phyloP scores from a whole-genome alignment of 176 grass and related monocot genomes.

The Canna indica region DNA sequence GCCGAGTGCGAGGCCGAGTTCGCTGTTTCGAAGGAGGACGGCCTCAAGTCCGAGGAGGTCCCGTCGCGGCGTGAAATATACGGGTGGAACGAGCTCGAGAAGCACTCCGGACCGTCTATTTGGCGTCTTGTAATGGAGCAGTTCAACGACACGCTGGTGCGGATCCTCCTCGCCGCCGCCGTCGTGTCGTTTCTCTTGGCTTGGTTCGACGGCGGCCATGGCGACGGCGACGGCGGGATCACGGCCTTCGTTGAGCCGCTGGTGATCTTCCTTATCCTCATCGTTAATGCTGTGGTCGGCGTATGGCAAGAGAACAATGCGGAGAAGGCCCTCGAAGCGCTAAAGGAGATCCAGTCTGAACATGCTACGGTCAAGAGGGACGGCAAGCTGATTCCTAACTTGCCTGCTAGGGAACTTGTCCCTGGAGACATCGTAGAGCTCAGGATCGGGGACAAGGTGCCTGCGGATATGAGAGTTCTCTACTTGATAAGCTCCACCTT shows the following conservation, averaged over 20 bases:
- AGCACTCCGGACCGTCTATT: conserved; percentile 18
- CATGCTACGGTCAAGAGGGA: conserved; percentile 17
- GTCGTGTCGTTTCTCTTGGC: conserved; percentile 27
- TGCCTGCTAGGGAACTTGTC: conserved; percentile 24
- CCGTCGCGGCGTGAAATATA: background rate
- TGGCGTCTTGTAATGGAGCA: conserved; percentile 15
- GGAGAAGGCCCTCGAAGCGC: conserved; percentile 30
- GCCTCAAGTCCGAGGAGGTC: conserved; percentile 20
- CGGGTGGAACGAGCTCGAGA: conserved; percentile 24
- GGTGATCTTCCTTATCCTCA: conserved; percentile 30
- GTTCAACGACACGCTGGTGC: conserved; percentile 28
- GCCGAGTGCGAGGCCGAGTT: conserved; percentile 23
- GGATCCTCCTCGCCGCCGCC: conserved; percentile 30
- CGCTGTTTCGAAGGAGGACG: background rate
- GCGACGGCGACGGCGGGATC: background rate
- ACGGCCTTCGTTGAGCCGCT: conserved; percentile 27
- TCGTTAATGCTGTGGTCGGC: conserved; percentile 26
- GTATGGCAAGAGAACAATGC: conserved; percentile 35
- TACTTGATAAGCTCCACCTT: conserved; percentile 22
- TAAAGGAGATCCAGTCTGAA: conserved; percentile 34
- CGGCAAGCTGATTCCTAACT: conserved; percentile 9
- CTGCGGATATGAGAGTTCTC: conserved; percentile 24
- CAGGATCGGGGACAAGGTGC: conserved; percentile 28
- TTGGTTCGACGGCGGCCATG: conserved; percentile 3
- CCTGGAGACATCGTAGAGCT: conserved; percentile 31